These are phyloP conservation scores for Akanthomyces lecanii DNA, from an alignment of 2,329 filamentous ascomycete genomes.

Conservation along the genomic window DNA sequence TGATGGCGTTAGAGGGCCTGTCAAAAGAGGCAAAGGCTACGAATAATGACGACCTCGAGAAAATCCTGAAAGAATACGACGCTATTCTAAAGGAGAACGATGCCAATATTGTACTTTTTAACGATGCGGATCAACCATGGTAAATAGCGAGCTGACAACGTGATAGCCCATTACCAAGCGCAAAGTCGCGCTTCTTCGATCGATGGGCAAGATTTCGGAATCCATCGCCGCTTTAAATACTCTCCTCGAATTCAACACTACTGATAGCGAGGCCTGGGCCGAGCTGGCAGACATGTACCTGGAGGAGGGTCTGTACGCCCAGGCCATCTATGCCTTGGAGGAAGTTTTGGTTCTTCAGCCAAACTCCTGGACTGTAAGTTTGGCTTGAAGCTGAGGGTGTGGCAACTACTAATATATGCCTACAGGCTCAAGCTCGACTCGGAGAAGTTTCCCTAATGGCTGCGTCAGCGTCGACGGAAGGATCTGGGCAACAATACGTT, in stretches of 20 bases:
- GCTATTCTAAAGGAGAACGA: constrained; percentile 72
- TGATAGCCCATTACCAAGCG: constrained; percentile 79
- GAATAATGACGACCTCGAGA: constrained; percentile 60
- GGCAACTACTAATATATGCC: neutral
- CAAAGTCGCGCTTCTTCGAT: constrained; percentile 72
- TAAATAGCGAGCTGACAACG: constrained; percentile 1
- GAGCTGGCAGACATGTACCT: constrained; percentile 88
- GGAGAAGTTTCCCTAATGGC: constrained; percentile 80
- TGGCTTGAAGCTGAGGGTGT: neutral
- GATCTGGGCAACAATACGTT: constrained; percentile 49
- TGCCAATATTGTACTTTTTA: constrained; percentile 45
- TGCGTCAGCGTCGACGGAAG: constrained; percentile 41
- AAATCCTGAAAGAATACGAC: constrained; percentile 73
- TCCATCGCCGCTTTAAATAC: constrained; percentile 70
- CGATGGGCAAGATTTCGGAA: constrained; percentile 64
- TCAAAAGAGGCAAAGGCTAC: constrained; percentile 78
- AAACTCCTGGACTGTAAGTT: constrained; percentile 88
- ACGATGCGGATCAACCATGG: neutral
- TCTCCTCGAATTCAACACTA: constrained; percentile 78
- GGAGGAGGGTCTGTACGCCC: constrained; percentile 69
- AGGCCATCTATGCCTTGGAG: constrained; percentile 84
- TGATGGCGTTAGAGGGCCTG: constrained; percentile 78
- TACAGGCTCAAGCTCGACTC: constrained; percentile 78
- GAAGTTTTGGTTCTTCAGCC: constrained; percentile 83
- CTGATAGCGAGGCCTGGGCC: constrained; percentile 88